Conservation (phyloP, 805 yeast genomes). For the Ogataea allantospora region DNA sequence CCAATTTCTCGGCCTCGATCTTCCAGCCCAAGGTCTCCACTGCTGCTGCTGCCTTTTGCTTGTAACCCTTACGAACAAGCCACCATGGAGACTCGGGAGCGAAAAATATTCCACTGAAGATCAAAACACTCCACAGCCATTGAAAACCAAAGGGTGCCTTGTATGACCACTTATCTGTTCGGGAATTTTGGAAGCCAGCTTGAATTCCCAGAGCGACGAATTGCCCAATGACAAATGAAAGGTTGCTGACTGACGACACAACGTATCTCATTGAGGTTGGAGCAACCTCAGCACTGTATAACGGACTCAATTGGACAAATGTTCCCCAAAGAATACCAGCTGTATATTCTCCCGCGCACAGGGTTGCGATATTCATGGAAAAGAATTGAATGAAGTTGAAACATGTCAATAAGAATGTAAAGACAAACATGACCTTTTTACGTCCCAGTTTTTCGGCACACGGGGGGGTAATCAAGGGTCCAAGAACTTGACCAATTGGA, state of each 20-base stretch:
- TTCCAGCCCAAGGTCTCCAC: conserved; percentile 11
- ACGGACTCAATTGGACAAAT: conserved; percentile 49
- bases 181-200: conserved; percentile 19
- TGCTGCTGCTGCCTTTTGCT: conserved; percentile 39
- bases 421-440: conserved; percentile 33
- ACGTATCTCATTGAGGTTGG: conserved; percentile 49
- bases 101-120: conserved; percentile 39
- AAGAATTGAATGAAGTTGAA: conserved; percentile 43
- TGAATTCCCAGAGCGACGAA: conserved; percentile 52
- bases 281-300: conserved; percentile 59
- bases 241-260: conserved; percentile 48
- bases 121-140: conserved; percentile 58
- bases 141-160: conserved; percentile 57
- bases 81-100: conserved; percentile 64
- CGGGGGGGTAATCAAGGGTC: conserved; percentile 40
- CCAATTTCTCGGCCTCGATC: conserved; percentile 19
- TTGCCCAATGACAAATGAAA: conserved; percentile 59
- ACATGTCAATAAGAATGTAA: conserved; percentile 31
- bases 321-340: conserved; percentile 55
- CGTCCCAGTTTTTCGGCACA: conserved; percentile 43
- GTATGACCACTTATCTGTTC: conserved; percentile 39
- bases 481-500: conserved; percentile 31
- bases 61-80: conserved; percentile 42
- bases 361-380: conserved; percentile 38
- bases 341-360: conserved; percentile 43